Base-by-base conservation (phyloP, 2,329 filamentous ascomycete genomes). In the Coniochaeta sp. region DNA sequence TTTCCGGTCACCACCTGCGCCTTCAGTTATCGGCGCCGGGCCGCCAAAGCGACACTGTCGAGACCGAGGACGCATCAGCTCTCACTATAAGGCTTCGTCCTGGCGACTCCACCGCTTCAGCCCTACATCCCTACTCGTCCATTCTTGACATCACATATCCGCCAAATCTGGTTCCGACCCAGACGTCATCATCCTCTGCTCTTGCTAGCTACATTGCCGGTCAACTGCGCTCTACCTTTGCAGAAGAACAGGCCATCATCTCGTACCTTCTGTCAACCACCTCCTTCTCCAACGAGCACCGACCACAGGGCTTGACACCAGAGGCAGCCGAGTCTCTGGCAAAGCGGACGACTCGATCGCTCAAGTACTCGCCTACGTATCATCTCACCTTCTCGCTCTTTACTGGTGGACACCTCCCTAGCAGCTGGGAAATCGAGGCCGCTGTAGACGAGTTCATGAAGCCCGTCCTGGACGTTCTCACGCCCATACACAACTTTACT, bases 311-410 rank as follows among this genome's bases (percentile, higher is more conserved):
- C 6, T 66, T 83, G 43, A 75, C 77, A 0, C 76, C 81, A 36
- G 79, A 85, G 34, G 76, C 80, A 0, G 77, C 81, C 26, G 84
- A 85, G 44, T 77, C 81, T 0, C 78, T 85, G 66, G 83, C 76
- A 67, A 89, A 80, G 81, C 89, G 92, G 63, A 90, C 90, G 38
- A 95, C 90, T 2, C 83, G 92, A 58, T 91, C 92, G 0, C 83
- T 98, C 69, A 96, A 93, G 71, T 96, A 97, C 71, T 89, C 95
- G 4, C 87, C 93, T 16, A 96, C 91, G 0, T 99, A 98, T 71
- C 95, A 99, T 71, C 79, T 99, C 31, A 96, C 93, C 0, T 96
- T 99, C 70, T 99, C 95, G 0, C 81, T 99, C 3, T 98, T 99
- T 71, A 95, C 91, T 0, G 89, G 89, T 14, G 87, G 87, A 1